Evolutionary conservation across 371 early-diverging fungal genomes (phyloP).

Genomic region (Rhizopus sp.): DNA sequence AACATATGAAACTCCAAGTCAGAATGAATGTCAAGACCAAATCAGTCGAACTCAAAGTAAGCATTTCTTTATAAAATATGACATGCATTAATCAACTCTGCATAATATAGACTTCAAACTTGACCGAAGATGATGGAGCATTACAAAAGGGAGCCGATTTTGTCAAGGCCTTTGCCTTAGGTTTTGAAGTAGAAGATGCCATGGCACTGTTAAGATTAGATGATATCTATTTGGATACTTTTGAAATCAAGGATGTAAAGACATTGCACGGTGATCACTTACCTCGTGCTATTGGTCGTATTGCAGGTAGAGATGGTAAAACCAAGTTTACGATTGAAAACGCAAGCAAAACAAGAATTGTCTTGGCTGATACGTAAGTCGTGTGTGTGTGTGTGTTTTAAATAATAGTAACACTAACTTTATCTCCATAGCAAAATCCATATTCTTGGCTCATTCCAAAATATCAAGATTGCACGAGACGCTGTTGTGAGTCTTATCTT

Average conservation of each 20-base stretch:
- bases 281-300: conserved; percentile 98
- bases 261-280: conserved; percentile 95
- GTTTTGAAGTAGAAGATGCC: conserved; percentile 94
- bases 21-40: conserved; percentile 92
- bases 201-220: conserved; percentile 94
- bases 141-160: conserved; percentile 97
- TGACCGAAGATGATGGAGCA: conserved; percentile 86
- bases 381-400: background rate
- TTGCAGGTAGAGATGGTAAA: conserved; percentile 99
- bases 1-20: conserved; percentile 96
- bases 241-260: conserved; percentile 99
- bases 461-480: conserved; percentile 97
- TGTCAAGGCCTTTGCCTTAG: conserved; percentile 89
- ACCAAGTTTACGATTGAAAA: conserved; percentile 94
- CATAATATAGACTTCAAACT: conserved; percentile 65
- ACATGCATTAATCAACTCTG: background rate
- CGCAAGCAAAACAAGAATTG: conserved; percentile 95
- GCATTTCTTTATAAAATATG: background rate
- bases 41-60: conserved; percentile 89
- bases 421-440: conserved; percentile 77
- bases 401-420: background rate
- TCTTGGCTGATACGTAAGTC: conserved; percentile 93
- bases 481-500: conserved; percentile 95
- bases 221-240: conserved; percentile 94
- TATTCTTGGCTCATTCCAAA: conserved; percentile 96